Evolutionary conservation across 768 basidiomycete genomes (phyloP).

Genomic region (Phaeolepiota aurea): DNA sequence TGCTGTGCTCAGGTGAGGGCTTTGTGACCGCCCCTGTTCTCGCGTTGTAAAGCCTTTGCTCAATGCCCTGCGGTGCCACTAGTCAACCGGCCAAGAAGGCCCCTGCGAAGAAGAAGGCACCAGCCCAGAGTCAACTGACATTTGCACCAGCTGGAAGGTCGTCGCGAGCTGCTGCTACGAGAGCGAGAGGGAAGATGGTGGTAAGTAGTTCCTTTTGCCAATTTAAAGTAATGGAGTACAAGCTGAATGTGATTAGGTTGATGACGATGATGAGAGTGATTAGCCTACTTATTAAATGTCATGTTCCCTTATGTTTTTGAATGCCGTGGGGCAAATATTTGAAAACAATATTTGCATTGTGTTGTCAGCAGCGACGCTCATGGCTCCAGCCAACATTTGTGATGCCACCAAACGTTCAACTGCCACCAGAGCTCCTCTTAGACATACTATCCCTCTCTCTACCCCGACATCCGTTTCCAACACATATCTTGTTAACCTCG

Average conservation of each 20-base stretch:
- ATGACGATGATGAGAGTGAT: slow-evolving; percentile 18
- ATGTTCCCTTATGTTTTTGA: not conserved
- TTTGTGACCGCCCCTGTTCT: slow-evolving; percentile 1
- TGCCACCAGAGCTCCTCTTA: slow-evolving; percentile 11
- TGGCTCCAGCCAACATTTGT: not conserved
- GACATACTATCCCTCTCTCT: slow-evolving; percentile 9
- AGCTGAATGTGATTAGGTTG: slow-evolving; percentile 8
- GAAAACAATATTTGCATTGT: no score
- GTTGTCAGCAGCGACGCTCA: no score
- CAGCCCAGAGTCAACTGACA: slow-evolving; percentile 48
- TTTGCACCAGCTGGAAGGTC: slow-evolving; percentile 58
- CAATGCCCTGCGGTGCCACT: no score
- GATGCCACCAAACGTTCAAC: not conserved
- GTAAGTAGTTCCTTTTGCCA: slow-evolving; percentile 22
- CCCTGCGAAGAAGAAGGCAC: slow-evolving; percentile 43
- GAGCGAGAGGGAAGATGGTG: slow-evolving; percentile 56
- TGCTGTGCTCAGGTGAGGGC: slow-evolving; percentile 51
- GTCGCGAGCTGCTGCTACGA: slow-evolving; percentile 61
- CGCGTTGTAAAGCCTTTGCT: no score
- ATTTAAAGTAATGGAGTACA: not conserved
- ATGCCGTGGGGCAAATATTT: no score
- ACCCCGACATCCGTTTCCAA: slow-evolving; percentile 2
- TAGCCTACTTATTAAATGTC: slow-evolving; percentile 7
- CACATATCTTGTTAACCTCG: slow-evolving; percentile 9
- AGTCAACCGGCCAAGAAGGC: slow-evolving; percentile 24